Conservation (phyloP, 352 stramenopile species). For the Phytophthora kernoviae region DNA sequence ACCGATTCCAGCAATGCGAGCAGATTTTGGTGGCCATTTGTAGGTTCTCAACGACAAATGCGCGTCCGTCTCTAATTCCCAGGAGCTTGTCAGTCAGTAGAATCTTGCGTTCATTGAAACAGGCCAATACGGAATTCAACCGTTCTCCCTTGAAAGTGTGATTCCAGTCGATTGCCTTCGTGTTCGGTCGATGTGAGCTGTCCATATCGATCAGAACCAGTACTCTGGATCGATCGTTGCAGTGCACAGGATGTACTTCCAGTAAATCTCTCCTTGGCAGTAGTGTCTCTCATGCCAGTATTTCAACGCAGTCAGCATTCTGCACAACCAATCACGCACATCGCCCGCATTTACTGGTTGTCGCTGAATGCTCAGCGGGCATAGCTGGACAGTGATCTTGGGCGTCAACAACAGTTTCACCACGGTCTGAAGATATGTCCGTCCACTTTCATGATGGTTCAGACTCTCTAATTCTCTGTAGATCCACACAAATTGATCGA, state of each 20-base stretch:
- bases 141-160: neutral
- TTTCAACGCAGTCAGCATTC: conserved; percentile 27
- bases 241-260: conserved; percentile 9
- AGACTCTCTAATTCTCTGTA: neutral
- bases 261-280: conserved; percentile 32
- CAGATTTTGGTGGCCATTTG: too few relatives aligned
- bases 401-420: neutral
- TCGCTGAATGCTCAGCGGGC: neutral
- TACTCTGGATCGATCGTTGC: neutral
- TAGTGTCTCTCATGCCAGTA: conserved; percentile 24
- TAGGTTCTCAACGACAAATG: too few relatives aligned
- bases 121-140: too few relatives aligned
- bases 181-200: neutral
- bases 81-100: too few relatives aligned
- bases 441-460: neutral
- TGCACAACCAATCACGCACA: conserved; percentile 19
- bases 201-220: conserved; percentile 2
- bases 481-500: neutral
- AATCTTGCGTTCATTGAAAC: too few relatives aligned
- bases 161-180: neutral
- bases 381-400: conserved; percentile 9
- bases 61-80: too few relatives aligned
- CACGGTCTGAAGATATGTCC: conserved; percentile 8
- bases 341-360: conserved; percentile 2
- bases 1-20: too few relatives aligned